These are phyloP conservation scores for Suhomyces emberorum DNA, from an alignment of 805 yeast species.

Conservation along the genomic window DNA sequence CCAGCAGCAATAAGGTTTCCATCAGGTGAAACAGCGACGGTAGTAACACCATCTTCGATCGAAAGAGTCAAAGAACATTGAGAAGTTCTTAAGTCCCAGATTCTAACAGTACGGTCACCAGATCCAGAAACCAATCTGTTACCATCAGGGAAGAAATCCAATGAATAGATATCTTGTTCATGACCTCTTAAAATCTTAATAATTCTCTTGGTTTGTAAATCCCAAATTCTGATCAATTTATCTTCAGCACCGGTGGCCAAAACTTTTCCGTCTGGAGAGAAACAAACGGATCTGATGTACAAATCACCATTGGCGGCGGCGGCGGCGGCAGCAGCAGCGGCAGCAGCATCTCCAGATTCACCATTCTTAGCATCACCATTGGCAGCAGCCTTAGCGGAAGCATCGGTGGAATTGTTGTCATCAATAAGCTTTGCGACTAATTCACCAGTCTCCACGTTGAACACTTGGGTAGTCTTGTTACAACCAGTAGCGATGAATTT, in stretches of 20 bases:
- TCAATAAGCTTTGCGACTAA: constrained; percentile 83
- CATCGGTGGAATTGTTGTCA: constrained; percentile 49
- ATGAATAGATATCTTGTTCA: constrained; percentile 95
- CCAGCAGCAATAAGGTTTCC: constrained; percentile 95
- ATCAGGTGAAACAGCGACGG: constrained; percentile 95
- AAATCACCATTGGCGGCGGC: constrained; percentile 75
- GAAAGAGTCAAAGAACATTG: constrained; percentile 84
- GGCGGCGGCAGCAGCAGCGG: constrained; percentile 28
- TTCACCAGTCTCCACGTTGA: constrained; percentile 88
- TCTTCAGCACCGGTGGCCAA: constrained; percentile 94
- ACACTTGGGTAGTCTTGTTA: constrained; percentile 92
- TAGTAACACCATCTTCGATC: constrained; percentile 97
- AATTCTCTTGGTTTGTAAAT: constrained; percentile 77
- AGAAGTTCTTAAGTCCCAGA: constrained; percentile 91
- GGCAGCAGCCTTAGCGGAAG: constrained; percentile 25
- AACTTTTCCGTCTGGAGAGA: constrained; percentile 89
- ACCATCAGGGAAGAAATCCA: constrained; percentile 94
- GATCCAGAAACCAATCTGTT: constrained; percentile 90
- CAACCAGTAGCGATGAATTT: constrained; percentile 94
- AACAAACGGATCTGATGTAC: constrained; percentile 92
- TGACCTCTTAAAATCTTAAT: constrained; percentile 88
- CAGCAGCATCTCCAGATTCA: constrained; percentile 18
- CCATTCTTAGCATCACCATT: constrained; percentile 20
- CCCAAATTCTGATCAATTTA: constrained; percentile 93
- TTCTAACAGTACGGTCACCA: constrained; percentile 93